Conservation (phyloP, 768 basidiomycete species). For the Rhodotorula babjevae region DNA sequence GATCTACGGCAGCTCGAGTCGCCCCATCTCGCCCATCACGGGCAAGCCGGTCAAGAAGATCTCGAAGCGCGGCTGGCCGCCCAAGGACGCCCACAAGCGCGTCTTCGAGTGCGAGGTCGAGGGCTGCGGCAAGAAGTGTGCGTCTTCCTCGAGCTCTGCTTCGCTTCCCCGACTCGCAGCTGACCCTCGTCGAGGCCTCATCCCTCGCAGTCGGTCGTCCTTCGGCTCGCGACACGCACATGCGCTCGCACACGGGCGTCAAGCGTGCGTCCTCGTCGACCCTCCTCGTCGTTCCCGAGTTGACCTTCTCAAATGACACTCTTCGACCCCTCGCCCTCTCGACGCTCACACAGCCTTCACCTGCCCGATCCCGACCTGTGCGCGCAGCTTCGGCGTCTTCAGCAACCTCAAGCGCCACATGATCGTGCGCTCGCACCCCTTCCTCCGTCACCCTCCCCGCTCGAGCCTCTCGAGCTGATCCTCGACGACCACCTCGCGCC, state of each 20-base stretch:
- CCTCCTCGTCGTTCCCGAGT: no score
- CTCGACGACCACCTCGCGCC: not conserved
- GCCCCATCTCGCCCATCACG: constrained; percentile 24
- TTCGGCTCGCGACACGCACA: constrained; percentile 20
- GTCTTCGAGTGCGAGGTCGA: not conserved
- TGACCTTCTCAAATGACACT: not conserved
- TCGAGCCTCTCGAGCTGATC: no score
- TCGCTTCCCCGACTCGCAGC: not conserved
- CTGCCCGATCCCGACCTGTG: constrained; percentile 26
- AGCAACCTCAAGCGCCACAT: constrained; percentile 30
- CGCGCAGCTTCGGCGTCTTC: constrained; percentile 23
- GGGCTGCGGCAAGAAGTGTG: constrained; percentile 26
- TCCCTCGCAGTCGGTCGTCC: constrained; percentile 20
- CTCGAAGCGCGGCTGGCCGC: constrained; percentile 23
- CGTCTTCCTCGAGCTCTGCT: not conserved
- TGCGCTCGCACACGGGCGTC: constrained; percentile 13
- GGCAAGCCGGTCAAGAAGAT: constrained; percentile 27
- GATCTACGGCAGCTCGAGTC: not conserved
- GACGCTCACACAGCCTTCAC: constrained; percentile 6
- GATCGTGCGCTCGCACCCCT: not conserved
- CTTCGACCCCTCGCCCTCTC: not conserved
- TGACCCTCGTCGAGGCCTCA: no score
- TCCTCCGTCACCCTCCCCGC: not conserved
- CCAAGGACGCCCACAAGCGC: constrained; percentile 19
- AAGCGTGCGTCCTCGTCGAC: constrained; percentile 12